Conservation (phyloP, 2,329 filamentous ascomycete genomes). For the Cordyceps militaris region DNA sequence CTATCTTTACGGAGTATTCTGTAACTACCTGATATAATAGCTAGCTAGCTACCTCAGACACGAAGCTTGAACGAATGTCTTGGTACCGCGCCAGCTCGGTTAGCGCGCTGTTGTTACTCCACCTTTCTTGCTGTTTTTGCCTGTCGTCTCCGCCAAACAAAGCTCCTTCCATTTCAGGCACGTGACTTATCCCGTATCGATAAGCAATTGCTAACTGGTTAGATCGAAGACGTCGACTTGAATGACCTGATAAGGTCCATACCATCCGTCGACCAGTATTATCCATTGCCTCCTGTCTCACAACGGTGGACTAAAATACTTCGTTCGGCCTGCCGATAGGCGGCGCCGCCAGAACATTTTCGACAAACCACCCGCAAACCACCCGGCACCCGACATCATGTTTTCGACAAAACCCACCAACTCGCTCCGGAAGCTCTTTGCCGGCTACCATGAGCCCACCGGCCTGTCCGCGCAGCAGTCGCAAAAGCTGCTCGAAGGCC, state of each 20-base stretch:
- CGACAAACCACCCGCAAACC: background rate
- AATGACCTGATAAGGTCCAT: background rate
- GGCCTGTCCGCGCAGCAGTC: constrained; percentile 44
- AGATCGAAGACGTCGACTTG: background rate
- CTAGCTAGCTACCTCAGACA: too few relatives aligned
- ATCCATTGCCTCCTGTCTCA: background rate
- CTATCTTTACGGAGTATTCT: too few relatives aligned
- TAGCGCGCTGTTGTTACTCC: background rate
- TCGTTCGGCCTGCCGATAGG: constrained; percentile 7
- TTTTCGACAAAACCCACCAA: constrained; percentile 31
- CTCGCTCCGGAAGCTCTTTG: constrained; percentile 33
- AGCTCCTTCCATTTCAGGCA: background rate
- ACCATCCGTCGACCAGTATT: background rate
- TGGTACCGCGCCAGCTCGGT: too few relatives aligned
- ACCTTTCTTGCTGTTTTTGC: constrained; percentile 1
- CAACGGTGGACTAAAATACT: background rate
- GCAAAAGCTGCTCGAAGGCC: constrained; percentile 46
- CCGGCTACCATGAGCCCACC: constrained; percentile 43
- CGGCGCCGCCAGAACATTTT: background rate
- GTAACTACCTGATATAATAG: too few relatives aligned
- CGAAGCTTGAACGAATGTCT: too few relatives aligned
- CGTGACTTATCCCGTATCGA: background rate
- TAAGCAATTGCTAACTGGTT: background rate
- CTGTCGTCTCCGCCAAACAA: background rate
- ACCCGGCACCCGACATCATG: constrained; percentile 22